Base-by-base conservation (phyloP, 345 rosid species). In the Bretschneidera sinensis region DNA sequence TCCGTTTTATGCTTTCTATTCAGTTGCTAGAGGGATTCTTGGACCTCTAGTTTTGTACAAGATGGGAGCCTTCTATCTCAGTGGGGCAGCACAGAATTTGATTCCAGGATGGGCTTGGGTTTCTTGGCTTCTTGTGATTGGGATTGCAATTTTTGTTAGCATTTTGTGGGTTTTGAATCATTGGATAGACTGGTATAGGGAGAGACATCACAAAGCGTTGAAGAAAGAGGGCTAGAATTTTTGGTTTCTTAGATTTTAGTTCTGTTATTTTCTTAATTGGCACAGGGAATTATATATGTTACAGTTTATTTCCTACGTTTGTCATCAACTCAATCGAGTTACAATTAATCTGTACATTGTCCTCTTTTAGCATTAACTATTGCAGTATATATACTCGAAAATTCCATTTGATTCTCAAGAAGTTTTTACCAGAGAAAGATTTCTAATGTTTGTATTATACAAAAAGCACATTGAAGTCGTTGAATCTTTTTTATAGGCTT, bases 91-190 rank as follows among this genome's bases (percentile, higher is more conserved):
- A 31, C 65, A 66, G 5, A 70, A 63, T 72, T 67, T 65, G 48
- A 35, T 89, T 61, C 94, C 96, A 9, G 53, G 48, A 63, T 92
- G 98, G 98, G 91, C 79, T 55, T 81, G 98, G 98, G 13, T 67
- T 19, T 92, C 96, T 52, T 87, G 98, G 98, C 74, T 83, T 47
- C 54, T 80, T 66, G 83, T 92, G 43, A 84, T 76, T 61, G 79
- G 55, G 1, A 55, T 62, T 20, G 96, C 88, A 57, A 81, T 85
- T 31, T 43, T 80, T 64, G 75, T 78, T 59, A 87, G 96, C 72
- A 33, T 82, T 21, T 54, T 78, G 45, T 89, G 98, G 98, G 76
- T 85, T 50, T 64, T 63, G 17, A 72, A 72, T 54, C 75, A 84
- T 31, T 87, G 97, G 98, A 13, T 61, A 18, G 59, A 55, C 25